These are phyloP conservation scores for Trichoderma sp. DNA, from an alignment of 2,329 filamentous ascomycete species.

Conservation along the genomic window DNA sequence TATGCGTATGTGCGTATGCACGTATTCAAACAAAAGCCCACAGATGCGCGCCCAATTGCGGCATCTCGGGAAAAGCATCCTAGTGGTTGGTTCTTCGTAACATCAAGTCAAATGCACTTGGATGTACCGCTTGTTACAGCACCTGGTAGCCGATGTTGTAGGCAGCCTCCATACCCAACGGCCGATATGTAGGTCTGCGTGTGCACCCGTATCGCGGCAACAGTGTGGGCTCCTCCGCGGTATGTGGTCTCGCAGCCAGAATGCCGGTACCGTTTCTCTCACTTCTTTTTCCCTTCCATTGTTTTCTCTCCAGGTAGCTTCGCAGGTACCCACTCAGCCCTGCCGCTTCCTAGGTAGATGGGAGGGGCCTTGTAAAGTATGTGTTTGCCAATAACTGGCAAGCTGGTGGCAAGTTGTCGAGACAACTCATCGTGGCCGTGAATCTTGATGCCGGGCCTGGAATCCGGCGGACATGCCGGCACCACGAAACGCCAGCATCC, in stretches of 20 bases:
- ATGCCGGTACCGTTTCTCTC: slow-evolving; percentile 1
- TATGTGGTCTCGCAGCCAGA: slow-evolving; percentile 11
- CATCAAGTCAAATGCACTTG: not conserved
- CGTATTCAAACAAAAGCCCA: slow-evolving; percentile 10
- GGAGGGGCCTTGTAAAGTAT: slow-evolving; percentile 15
- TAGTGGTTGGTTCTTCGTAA: slow-evolving; percentile 15
- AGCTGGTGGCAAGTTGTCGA: slow-evolving; percentile 23
- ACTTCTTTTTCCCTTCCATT: not conserved
- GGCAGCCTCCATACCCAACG: slow-evolving; percentile 12
- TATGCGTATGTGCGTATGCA: slow-evolving; percentile 18
- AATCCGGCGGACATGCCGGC: slow-evolving; percentile 18
- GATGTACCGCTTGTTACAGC: not conserved
- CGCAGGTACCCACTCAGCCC: slow-evolving; percentile 23
- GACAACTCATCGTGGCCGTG: slow-evolving; percentile 27
- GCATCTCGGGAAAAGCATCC: slow-evolving; percentile 9
- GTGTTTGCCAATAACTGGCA: slow-evolving; percentile 26
- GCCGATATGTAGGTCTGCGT: slow-evolving; percentile 7
- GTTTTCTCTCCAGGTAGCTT: slow-evolving; percentile 2
- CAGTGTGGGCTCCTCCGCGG: slow-evolving; percentile 8
- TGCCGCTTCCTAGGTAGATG: slow-evolving; percentile 13
- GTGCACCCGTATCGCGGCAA: slow-evolving; percentile 6
- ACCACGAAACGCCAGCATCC: not conserved
- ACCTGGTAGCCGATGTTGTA: slow-evolving; percentile 1
- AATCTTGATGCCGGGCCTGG: slow-evolving; percentile 17
- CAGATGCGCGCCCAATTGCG: slow-evolving; percentile 16